Conservation (phyloP, 2,329 filamentous ascomycete genomes). For the Cladosporium colombiae region DNA sequence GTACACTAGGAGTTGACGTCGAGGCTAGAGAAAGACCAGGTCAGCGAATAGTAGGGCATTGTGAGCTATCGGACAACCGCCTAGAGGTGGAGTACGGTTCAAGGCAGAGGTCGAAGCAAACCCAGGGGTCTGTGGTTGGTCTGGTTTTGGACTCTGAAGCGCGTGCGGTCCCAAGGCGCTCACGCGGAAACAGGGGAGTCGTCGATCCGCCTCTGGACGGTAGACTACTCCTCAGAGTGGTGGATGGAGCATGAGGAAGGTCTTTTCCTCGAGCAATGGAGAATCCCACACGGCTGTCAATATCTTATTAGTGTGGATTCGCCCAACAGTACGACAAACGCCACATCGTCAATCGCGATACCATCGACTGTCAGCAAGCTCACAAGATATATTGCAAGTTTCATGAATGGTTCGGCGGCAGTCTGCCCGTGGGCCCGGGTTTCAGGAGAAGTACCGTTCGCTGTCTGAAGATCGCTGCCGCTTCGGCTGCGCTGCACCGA, state of each 20-base stretch:
- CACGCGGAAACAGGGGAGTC: neutral
- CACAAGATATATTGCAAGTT: neutral
- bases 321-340: neutral
- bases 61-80: neutral
- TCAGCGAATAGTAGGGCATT: constrained; percentile 4
- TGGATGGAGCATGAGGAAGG: neutral
- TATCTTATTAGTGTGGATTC: neutral
- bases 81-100: constrained; percentile 13
- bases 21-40: neutral
- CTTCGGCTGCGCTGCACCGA: constrained; percentile 10
- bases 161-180: constrained; percentile 10
- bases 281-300: neutral
- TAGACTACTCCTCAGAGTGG: neutral
- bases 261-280: neutral
- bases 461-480: constrained; percentile 8
- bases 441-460: constrained; percentile 10
- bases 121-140: constrained; percentile 15
- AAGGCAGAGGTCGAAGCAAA: neutral
- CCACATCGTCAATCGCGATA: neutral
- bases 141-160: neutral
- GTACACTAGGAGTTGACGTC: neutral
- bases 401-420: neutral
- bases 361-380: neutral
- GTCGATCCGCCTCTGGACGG: neutral
- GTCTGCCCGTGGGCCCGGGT: neutral